Conservation (phyloP, 176 grass and related monocot species). For the Cocos nucifera region DNA sequence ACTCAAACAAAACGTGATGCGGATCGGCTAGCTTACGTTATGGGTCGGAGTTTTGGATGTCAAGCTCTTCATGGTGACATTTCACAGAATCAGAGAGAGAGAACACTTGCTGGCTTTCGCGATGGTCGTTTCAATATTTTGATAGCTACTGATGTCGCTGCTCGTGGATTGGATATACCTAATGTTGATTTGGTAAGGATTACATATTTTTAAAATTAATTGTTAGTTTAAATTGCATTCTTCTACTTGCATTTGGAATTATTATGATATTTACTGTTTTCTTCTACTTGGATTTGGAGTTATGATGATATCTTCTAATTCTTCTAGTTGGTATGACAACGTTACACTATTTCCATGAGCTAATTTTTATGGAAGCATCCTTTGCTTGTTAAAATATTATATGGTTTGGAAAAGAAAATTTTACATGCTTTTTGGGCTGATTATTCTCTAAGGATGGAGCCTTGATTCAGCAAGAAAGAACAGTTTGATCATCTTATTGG, state of each 20-base stretch:
- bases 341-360: too few relatives aligned
- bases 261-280: too few relatives aligned
- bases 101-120: slow-evolving; percentile 72
- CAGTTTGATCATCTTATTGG: too few relatives aligned
- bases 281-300: too few relatives aligned
- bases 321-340: too few relatives aligned
- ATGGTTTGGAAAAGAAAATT: too few relatives aligned
- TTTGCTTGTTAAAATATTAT: too few relatives aligned
- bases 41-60: slow-evolving; percentile 73
- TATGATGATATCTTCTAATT: too few relatives aligned
- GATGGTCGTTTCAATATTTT: slow-evolving; percentile 76
- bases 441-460: too few relatives aligned
- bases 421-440: too few relatives aligned
- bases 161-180: slow-evolving; percentile 92
- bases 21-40: slow-evolving; percentile 68
- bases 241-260: background rate
- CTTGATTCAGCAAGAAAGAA: too few relatives aligned
- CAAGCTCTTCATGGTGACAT: slow-evolving; percentile 90
- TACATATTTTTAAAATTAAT: slow-evolving; percentile 7
- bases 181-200: slow-evolving; percentile 87
- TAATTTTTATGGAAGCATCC: too few relatives aligned
- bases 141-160: slow-evolving; percentile 86
- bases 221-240: slow-evolving; percentile 8
- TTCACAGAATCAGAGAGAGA: slow-evolving; percentile 86
- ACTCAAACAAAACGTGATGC: slow-evolving; percentile 96